Evolutionary conservation across 2,329 filamentous ascomycete species (phyloP), one percentile per base, ranked within the genome.

Genomic region (Aspergillus costaricaensis): DNA sequence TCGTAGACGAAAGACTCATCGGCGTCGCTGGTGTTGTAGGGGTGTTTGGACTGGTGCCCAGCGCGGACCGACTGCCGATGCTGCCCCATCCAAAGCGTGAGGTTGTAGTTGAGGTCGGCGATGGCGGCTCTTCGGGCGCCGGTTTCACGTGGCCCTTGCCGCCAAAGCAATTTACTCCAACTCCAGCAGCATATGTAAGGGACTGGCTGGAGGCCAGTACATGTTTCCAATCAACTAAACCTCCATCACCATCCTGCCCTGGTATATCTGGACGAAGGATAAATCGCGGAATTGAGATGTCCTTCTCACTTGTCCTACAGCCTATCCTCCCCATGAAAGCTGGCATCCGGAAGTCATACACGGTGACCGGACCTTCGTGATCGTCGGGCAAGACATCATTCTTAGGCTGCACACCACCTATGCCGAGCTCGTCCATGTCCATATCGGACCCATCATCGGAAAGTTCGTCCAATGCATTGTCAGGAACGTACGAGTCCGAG

Each of bases 141-240:
- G 69, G 60, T n/a, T 59, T 68, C 14, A 62, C 44, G 10, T 62
- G 61, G 30, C 57, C 67, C 27, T 67, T 70, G 58, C 64, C 68
- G 47, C 67, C 69, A 53, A 74, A 76, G 60, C 70, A 74, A 61
- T 74, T 68, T 10, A 71, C 68, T 4, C 71, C 72, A 38, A 74
- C 67, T 1, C 74, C 74, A 1, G 74, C 70, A 9, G 73, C 70
- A 59, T 76, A 78, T 30, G 70, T 71, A 23, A 74, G 67, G 53
- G 75, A 77, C 64, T 77, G 77, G 39, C 75, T 78, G 19, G 77
- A 72, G 14, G 74, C 69, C 27, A 80, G 70, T 6, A 80, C 65
- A 56, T 81, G 77, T 59, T 75, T 79, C 78, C 79, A 81, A 43
- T 72, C 76, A 48, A 80, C 65, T 50, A 81, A 64, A 8, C 79